Percentiles rank a stretch among this genome's conserved stretches.
Evolutionary conservation across 495 filamentous ascomycete genomes (phyloP).

Genomic region (Pyronema domesticum): DNA sequence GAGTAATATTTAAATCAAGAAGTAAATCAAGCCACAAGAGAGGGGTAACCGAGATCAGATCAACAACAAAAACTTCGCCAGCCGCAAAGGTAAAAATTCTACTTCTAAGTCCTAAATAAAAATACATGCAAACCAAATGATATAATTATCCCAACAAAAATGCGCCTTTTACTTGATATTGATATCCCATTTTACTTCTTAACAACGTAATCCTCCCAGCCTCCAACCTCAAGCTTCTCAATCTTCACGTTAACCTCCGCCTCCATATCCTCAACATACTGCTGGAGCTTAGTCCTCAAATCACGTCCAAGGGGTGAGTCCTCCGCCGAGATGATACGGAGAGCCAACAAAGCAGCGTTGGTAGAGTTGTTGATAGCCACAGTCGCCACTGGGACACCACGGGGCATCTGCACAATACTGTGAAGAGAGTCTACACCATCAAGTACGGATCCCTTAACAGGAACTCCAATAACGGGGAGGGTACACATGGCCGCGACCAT

Average conservation of each 20-base stretch:
- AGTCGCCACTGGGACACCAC: constrained; percentile 68
- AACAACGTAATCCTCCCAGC: constrained; percentile 53
- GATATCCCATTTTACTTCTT: constrained; percentile 34
- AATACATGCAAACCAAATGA: too few species aligned
- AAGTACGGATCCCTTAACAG: constrained; percentile 67
- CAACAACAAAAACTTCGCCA: too few species aligned
- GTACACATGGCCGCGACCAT: constrained; percentile 75
- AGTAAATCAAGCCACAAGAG: too few species aligned
- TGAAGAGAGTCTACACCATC: constrained; percentile 81
- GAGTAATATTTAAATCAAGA: too few species aligned
- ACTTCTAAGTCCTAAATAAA: too few species aligned
- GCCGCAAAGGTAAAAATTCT: too few species aligned
- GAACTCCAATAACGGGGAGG: constrained; percentile 86
- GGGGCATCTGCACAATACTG: constrained; percentile 89
- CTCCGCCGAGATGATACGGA: constrained; percentile 57
- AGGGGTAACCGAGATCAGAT: too few species aligned
- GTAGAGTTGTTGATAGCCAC: constrained; percentile 87
- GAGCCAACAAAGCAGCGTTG: constrained; percentile 81
- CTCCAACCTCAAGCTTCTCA: constrained; percentile 43
- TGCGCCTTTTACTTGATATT: too few species aligned
- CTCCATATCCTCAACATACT: constrained; percentile 47
- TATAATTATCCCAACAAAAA: too few species aligned
- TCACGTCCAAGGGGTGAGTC: constrained; percentile 34
- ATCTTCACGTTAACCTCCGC: constrained; percentile 48
- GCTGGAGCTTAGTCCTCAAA: constrained; percentile 42